Base-by-base conservation (phyloP, 2,329 filamentous ascomycete genomes). In the Ambrosiella beaveri region DNA sequence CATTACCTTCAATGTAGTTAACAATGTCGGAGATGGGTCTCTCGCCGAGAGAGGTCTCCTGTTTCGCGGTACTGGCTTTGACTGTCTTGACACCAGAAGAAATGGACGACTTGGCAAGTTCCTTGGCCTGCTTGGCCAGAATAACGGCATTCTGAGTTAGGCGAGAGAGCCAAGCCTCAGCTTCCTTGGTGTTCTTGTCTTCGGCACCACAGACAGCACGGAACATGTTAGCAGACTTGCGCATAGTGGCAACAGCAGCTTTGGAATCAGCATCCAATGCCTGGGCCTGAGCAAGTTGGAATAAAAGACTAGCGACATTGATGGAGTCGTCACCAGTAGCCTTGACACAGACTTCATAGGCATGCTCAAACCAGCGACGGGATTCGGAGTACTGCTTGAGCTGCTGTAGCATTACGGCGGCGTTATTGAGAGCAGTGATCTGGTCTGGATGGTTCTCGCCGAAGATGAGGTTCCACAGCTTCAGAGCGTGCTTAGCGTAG, bases 361-460 rank as follows among this genome's bases (percentile, higher is more conserved):
- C 94, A 63, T 88, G 85, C 71, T 97, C 93, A 67, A 98, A 98
- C 93, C 93, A 98, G 62, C 91, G 77, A 56, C 93, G 85, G 51
- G 91, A 97, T 71, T 95, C 88, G 65, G 91, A 85, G 74, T 95
- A 98, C 61, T 86, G 84, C 76, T 97, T 95, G 65, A 96, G 79
- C 58, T 89, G 84, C 71, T 98, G 93, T 60, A 98, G 81, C 93
- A 98, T 98, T 61, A 98, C 93, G 7, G 93, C 93, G 17, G 88
- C 91, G 67, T 98, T 98, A 79, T 97, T 98, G 71, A 97, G 85
- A 13, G 93, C 97, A 7, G 94, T 98, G 71, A 98, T 96, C 7
- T 89, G 95, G 72, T 98, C 93, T 2, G 93, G 93, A 71, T 98
- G 93, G 65, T 88, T 86, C 37, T 85, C 75, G 38, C 93, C 93